A percentile compares a stretch with the other conserved stretches of the same genome.
These are phyloP conservation scores for Ceratobasidium papillatum DNA, from an alignment of 1,284 basidiomycete genomes.

Conservation along the genomic window DNA sequence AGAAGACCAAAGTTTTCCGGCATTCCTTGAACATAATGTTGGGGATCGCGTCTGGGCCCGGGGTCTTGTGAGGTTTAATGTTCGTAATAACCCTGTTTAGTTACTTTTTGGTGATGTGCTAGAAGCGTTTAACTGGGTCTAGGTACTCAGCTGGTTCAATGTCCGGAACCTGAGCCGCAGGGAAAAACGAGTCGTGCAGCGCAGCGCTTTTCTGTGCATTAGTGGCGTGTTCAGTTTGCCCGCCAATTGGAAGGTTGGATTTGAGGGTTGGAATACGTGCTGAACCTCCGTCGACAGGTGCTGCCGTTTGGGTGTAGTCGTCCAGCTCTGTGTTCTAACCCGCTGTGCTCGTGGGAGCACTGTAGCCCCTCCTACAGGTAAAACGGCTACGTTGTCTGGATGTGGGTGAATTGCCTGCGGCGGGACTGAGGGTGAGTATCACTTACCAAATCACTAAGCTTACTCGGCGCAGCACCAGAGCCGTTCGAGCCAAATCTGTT, in stretches of 20 bases:
- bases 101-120: conserved; percentile 8
- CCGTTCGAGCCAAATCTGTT: no score
- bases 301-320: background rate
- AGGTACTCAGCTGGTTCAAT: conserved; percentile 9
- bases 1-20: conserved; percentile 48
- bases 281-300: background rate
- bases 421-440: background rate
- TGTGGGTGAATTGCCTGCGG: background rate
- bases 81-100: conserved; percentile 18
- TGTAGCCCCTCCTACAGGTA: background rate
- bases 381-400: background rate
- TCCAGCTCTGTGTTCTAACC: background rate
- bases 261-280: conserved; percentile 35
- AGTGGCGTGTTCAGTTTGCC: background rate
- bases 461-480: no score
- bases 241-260: background rate
- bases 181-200: conserved; percentile 41
- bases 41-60: conserved; percentile 52
- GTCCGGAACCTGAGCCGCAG: conserved; percentile 1
- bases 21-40: conserved; percentile 53
- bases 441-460: no score
- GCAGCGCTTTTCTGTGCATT: no score
- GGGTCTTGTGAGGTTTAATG: conserved; percentile 50
- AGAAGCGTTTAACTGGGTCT: background rate
- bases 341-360: background rate